phyloP scores from a whole-genome alignment of 257 asterid species.

The Verbascum thapsus region DNA sequence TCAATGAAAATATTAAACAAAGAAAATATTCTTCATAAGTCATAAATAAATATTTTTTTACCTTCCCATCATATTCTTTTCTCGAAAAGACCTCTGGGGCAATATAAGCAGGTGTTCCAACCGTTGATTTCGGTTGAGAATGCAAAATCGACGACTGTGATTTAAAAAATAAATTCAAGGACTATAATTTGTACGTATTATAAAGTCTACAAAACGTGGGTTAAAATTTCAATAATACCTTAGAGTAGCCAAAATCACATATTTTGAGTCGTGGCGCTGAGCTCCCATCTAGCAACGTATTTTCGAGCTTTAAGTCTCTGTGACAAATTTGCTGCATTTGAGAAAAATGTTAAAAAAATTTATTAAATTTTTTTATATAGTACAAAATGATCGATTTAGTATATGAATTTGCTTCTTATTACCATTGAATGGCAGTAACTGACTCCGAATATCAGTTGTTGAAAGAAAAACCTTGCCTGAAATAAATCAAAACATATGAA shows the following conservation, averaged over 20 bases:
- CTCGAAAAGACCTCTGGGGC: conserved; percentile 86
- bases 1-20: neutral
- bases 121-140: conserved; percentile 92
- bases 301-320: conserved; percentile 58
- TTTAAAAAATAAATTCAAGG: conserved; percentile 6
- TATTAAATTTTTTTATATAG: neutral
- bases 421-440: conserved; percentile 58
- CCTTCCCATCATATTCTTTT: conserved; percentile 91
- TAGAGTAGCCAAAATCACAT: conserved; percentile 59
- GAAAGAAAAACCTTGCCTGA: no score
- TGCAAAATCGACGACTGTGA: conserved; percentile 72
- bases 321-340: conserved; percentile 56
- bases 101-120: conserved; percentile 88
- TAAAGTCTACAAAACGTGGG: no score
- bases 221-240: no score
- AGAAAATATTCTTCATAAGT: no score
- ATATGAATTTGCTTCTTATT: neutral
- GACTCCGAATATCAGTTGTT: conserved; percentile 55
- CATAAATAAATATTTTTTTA: conserved; percentile 30
- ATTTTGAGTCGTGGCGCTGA: no score
- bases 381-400: neutral
- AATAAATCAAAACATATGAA: neutral
- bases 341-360: neutral
- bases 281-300: no score
- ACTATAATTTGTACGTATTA: no score